Evolutionary conservation across 495 filamentous ascomycete species (phyloP), one percentile per base, ranked within the genome.

Genomic region (Podospora sp.): DNA sequence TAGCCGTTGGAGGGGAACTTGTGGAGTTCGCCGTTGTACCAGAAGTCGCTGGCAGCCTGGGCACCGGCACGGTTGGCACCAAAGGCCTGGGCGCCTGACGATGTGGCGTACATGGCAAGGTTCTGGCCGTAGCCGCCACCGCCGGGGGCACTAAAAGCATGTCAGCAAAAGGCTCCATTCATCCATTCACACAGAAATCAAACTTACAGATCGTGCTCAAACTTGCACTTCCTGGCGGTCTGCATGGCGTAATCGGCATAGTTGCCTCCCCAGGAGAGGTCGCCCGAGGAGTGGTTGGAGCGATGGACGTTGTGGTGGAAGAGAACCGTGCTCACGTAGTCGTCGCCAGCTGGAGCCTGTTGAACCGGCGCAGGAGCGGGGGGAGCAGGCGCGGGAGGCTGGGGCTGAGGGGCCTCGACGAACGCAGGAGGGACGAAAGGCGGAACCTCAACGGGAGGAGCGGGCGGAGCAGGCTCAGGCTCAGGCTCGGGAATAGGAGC

Each of bases 221-320:
- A 97, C 9, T 82, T 75, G 80, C 94, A 98, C 25, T 70, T 81
- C 7, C 65, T 24, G 29, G 83, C 83, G 9, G 79, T 75, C 22
- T 59, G 71, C 22, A 67, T 25, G 49, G 95, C 93, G 52, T 81
- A 90, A n/a, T 73, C 65, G 49, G 89, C 89, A 50, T 92, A 82
- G 57, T 79, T 77, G 5, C 80, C 74, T 68, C 86, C 82, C 88
- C 90, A 98, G 40, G 68, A 73, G 22, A 98, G 69, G 46, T 81
- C 84, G 18, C 75, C 71, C 36, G 88, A 87, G 22, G 90, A 91
- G 83, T 97, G 93, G 80, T 92, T 93, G 75, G 85, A 84, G 71
- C 95, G 94, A 78, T 93, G 91, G 50, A 88, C 68, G 82, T 97
- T 97, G 86, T 99, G 95, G 78, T 90, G 87, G 72, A 87, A 82